phyloP scores from a whole-genome alignment of 106 monocot genomes.

The Iris macrosiphon region DNA sequence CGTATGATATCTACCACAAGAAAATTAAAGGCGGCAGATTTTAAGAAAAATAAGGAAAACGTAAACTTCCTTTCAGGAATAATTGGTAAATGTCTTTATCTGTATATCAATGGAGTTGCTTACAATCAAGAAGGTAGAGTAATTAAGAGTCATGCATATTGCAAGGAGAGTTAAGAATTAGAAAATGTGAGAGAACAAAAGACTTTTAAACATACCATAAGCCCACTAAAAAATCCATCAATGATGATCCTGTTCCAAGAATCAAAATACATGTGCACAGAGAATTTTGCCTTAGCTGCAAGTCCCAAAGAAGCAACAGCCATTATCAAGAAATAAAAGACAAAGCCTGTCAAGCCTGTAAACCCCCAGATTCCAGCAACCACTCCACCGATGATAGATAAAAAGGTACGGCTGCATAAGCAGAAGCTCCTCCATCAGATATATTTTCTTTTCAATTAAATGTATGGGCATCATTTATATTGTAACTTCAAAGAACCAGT shows the following conservation, averaged over 20 bases:
- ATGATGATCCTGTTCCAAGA: constrained; percentile 70
- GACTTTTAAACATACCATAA: constrained; percentile 63
- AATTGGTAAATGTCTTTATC: background rate
- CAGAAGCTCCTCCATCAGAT: no score
- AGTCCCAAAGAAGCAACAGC: constrained; percentile 65
- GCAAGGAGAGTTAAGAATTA: background rate
- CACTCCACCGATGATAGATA: constrained; percentile 93
- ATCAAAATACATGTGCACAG: constrained; percentile 72
- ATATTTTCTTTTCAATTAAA: no score
- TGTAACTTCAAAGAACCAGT: no score
- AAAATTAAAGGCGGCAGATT: no score
- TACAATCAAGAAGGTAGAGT: constrained; percentile 1
- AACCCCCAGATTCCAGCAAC: constrained; percentile 97
- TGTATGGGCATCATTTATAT: no score
- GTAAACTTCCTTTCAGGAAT: background rate
- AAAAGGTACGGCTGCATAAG: constrained; percentile 87
- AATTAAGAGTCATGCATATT: no score
- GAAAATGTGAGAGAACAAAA: background rate
- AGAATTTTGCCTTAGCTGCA: constrained; percentile 81
- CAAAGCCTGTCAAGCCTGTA: constrained; percentile 76
- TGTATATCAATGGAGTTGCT: background rate
- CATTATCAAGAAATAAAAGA: constrained; percentile 89
- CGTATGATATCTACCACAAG: background rate
- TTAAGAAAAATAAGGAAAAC: background rate
- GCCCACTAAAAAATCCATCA: constrained; percentile 89